A percentile compares a stretch with the other conserved stretches of the same genome.
These are phyloP conservation scores for Echium plantagineum DNA, from an alignment of 257 asterid species.

Conservation along the genomic window DNA sequence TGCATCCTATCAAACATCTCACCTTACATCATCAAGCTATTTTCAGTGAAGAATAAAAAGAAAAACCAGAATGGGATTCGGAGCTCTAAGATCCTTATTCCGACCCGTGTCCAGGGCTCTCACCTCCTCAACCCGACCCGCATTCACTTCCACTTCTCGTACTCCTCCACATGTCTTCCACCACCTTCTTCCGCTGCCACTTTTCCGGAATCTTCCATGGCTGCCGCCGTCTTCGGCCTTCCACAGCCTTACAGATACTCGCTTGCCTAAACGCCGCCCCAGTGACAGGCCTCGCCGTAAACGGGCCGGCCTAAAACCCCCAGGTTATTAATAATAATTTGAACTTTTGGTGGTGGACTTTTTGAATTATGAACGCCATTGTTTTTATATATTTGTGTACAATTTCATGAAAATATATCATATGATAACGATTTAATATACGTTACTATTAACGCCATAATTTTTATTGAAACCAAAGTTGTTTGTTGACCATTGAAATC, in stretches of 20 bases:
- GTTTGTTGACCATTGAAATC: too few species aligned
- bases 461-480: too few species aligned
- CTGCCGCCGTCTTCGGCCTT: conserved; percentile 31
- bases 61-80: conserved; percentile 34
- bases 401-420: too few species aligned
- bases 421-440: too few species aligned
- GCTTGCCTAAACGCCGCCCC: conserved; percentile 62
- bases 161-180: conserved; percentile 24
- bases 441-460: too few species aligned
- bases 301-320: conserved; percentile 53
- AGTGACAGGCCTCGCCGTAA: conserved; percentile 47
- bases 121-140: conserved; percentile 13
- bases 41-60: too few species aligned
- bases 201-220: neutral
- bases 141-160: conserved; percentile 17
- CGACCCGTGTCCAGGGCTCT: conserved; percentile 48
- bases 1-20: too few species aligned
- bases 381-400: too few species aligned
- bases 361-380: too few species aligned
- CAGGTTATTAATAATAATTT: conserved; percentile 21
- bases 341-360: too few species aligned
- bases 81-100: conserved; percentile 51
- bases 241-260: conserved; percentile 63
- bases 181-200: conserved; percentile 20
- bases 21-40: too few species aligned